A percentile compares a stretch with the other conserved stretches of the same genome.
Evolutionary conservation across 305 asterid species (phyloP).

Genomic region (Solanum hybrid): DNA sequence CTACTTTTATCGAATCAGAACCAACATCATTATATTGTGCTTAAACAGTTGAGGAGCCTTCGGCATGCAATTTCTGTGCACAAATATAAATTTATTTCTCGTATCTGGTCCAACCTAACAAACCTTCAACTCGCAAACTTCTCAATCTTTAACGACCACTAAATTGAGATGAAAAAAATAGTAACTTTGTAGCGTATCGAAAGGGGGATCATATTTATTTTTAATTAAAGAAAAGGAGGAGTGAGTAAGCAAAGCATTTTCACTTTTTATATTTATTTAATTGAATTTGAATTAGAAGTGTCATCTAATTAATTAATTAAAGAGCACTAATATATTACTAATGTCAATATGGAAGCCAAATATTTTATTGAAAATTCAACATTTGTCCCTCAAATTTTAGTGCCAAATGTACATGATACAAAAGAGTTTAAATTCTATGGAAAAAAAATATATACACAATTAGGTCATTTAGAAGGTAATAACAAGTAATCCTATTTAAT

Average conservation of each 20-base stretch:
- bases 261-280: not conserved
- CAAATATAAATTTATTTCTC: too few relatives aligned
- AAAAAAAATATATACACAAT: not conserved
- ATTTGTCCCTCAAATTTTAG: not conserved
- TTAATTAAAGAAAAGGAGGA: not conserved
- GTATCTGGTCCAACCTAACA: accelerated
- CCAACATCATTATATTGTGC: too few relatives aligned
- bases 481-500: not conserved
- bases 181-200: not conserved
- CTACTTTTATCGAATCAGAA: too few relatives aligned
- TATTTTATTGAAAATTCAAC: not conserved
- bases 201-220: not conserved
- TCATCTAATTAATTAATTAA: not conserved
- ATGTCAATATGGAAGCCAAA: not conserved
- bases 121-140: too few relatives aligned
- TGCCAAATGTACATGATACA: not conserved
- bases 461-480: not conserved
- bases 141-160: too few relatives aligned
- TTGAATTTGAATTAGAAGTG: not conserved
- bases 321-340: not conserved
- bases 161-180: not conserved
- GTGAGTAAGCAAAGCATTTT: not conserved
- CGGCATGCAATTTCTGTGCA: too few relatives aligned
- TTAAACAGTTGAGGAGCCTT: too few relatives aligned
- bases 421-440: not conserved